Evolutionary conservation across 306 rosid genomes (phyloP).

Genomic region (Albizia julibrissin): DNA sequence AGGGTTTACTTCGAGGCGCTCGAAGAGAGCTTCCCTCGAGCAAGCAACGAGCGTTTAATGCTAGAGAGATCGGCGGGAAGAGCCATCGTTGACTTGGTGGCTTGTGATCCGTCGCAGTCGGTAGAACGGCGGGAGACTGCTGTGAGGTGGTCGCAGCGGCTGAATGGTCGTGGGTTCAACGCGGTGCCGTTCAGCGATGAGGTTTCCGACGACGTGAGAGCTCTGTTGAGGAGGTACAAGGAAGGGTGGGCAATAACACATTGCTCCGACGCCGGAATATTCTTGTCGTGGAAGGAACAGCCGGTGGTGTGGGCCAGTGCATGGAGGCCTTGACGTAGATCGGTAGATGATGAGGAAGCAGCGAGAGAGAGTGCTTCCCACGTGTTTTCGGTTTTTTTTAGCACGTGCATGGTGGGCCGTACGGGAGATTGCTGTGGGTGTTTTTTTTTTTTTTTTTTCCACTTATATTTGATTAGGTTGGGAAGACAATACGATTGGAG

Average conservation of each 20-base stretch:
- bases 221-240: slow-evolving; percentile 79
- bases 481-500: neutral
- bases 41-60: slow-evolving; percentile 77
- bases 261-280: slow-evolving; percentile 74
- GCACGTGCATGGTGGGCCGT: slow-evolving; percentile 49
- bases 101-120: slow-evolving; percentile 53
- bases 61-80: slow-evolving; percentile 82
- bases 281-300: slow-evolving; percentile 83
- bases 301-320: slow-evolving; percentile 99
- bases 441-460: neutral
- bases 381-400: slow-evolving; percentile 50
- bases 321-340: slow-evolving; percentile 72
- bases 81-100: slow-evolving; percentile 78
- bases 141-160: slow-evolving; percentile 62
- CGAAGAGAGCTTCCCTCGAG: slow-evolving; percentile 75
- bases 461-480: neutral
- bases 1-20: slow-evolving; percentile 93
- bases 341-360: neutral
- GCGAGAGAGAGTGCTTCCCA: slow-evolving; percentile 34
- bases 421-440: slow-evolving; percentile 44
- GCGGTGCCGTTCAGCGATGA: slow-evolving; percentile 79
- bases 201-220: slow-evolving; percentile 87
- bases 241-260: slow-evolving; percentile 88
- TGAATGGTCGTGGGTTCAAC: slow-evolving; percentile 64
- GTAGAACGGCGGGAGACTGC: slow-evolving; percentile 78